Evolutionary conservation across 2,329 filamentous ascomycete genomes (phyloP).

Genomic region (Orbilia ellipsospora): DNA sequence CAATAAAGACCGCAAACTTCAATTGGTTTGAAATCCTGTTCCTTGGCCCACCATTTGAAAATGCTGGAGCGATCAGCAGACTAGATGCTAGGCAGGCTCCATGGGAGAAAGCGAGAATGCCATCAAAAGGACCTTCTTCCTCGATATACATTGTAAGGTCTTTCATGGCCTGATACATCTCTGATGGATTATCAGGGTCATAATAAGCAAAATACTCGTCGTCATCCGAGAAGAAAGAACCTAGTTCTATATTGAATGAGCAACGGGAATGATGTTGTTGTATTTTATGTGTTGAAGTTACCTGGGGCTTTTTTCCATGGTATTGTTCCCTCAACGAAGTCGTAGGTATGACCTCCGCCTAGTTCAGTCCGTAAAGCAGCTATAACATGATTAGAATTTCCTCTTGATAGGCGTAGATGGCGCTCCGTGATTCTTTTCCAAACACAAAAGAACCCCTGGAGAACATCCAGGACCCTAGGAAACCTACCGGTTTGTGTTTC

Average conservation of each 20-base stretch:
- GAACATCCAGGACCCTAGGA: too few species aligned
- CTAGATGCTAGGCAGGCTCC: conserved; percentile 15
- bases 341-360: conserved; percentile 27
- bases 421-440: too few species aligned
- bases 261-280: too few species aligned
- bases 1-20: conserved; percentile 21
- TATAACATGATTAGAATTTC: not conserved
- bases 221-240: conserved; percentile 26
- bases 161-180: conserved; percentile 15
- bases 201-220: conserved; percentile 45
- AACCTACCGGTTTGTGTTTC: conserved; percentile 29
- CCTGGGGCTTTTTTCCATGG: conserved; percentile 33
- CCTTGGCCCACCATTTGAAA: not conserved
- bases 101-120: conserved; percentile 24
- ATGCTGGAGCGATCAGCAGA: not conserved
- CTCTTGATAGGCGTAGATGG: too few species aligned
- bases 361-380: conserved; percentile 34
- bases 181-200: conserved; percentile 16
- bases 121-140: conserved; percentile 36
- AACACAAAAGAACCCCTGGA: too few species aligned
- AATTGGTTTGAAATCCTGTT: not conserved
- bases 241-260: conserved; percentile 22
- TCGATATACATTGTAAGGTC: conserved; percentile 23
- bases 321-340: conserved; percentile 36
- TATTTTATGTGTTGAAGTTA: not conserved